Conservation (phyloP, 176 grass and related monocot species). For the Cenchrus purpureus region DNA sequence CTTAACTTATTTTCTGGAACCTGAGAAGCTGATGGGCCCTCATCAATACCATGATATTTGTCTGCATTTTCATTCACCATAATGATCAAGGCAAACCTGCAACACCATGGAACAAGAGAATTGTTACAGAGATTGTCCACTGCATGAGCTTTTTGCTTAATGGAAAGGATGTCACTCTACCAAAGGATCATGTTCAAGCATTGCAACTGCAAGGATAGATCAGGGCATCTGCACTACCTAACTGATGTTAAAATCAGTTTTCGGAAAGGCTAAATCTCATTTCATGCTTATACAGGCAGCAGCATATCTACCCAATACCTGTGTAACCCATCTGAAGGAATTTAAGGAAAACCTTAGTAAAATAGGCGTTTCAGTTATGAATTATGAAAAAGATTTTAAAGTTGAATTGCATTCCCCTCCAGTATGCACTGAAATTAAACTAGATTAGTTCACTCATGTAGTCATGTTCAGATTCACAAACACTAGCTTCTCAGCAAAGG, state of each 20-base stretch:
- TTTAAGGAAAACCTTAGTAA: neutral
- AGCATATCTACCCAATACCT: neutral
- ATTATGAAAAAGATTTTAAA: neutral
- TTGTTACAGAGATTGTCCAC: neutral
- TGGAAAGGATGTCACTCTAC: slow-evolving; percentile 5
- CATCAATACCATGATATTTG: slow-evolving; percentile 15
- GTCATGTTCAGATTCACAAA: slow-evolving; percentile 4
- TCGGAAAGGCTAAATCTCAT: neutral
- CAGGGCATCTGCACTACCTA: neutral
- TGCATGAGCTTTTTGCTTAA: neutral
- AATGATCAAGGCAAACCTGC: slow-evolving; percentile 32
- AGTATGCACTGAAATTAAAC: neutral
- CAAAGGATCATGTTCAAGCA: slow-evolving; percentile 11
- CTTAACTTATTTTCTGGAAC: slow-evolving; percentile 31
- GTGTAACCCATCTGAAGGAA: neutral
- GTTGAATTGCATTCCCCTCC: neutral
- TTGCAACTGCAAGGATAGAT: neutral
- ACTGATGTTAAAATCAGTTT: neutral
- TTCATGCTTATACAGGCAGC: neutral
- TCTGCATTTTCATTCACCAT: slow-evolving; percentile 42
- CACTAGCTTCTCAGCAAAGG: neutral
- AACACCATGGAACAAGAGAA: neutral
- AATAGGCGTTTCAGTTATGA: neutral
- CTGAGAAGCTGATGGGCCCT: slow-evolving; percentile 5
- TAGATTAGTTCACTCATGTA: neutral